Evolutionary conservation across 805 yeast species (phyloP), one percentile per base, ranked within the genome.

Genomic region (Teunomyces funiuensis): DNA sequence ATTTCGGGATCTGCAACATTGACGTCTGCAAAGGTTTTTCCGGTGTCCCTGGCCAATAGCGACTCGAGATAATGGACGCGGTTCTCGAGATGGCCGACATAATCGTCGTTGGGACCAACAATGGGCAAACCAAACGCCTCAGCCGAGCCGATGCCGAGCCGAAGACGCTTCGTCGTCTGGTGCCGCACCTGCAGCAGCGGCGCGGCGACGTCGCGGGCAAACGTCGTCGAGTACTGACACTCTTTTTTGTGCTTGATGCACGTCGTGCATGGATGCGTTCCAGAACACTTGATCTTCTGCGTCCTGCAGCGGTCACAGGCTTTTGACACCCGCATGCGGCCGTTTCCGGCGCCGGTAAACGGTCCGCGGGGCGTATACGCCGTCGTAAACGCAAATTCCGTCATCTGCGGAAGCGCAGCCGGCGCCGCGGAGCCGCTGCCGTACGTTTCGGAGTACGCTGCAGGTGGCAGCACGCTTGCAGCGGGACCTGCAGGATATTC

Each of bases 241-340:
- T 55, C 61, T 29, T 53, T 54, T 36, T 54, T 60, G 40, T 62
- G 69, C 50, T 64, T 62, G 6, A 54, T 43, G 54, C 85, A 80
- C 5, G 72, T 66, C 4, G 46, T 43, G 46, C 85, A 80, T 7
- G 84, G 84, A 31, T 47, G 49, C 11, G 66, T 61, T 4, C 83
- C 83, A 38, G 78, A 69, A 54, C 85, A 80, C 50, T 80, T 79
- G 43, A 76, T 75, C 55, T 80, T 79, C 45, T 75, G 79, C 27
- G 64, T 59, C 42, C 80, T 63, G 54, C 85, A 80, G 16, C 79
- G 61, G 40, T 73, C 77, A 47, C 85, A 80, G 1, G 84, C 85
- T 46, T 67, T 72, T 40, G 66, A 61, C 7, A 77, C 82, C 33
- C 80, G 55, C 43, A 66, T 47, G 22, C 75, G 34, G 5, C 34